phyloP scores from a whole-genome alignment of 768 basidiomycete genomes.

The Lactarius vividus region DNA sequence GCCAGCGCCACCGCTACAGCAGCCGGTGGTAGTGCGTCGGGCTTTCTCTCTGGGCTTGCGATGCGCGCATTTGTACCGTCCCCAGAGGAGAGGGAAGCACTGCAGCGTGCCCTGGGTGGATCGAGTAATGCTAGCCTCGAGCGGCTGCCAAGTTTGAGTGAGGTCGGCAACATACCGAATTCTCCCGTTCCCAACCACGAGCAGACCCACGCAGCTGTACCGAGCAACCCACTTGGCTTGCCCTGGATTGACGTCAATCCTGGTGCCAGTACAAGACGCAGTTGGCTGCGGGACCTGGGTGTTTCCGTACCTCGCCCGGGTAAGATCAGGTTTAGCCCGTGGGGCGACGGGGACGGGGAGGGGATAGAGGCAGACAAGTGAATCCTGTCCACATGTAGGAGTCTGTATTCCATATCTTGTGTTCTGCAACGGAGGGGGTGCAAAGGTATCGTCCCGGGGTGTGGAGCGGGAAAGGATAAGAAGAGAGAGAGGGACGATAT shows the following conservation, averaged over 20 bases:
- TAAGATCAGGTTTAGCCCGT: slow-evolving; percentile 77
- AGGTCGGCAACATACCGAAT: slow-evolving; percentile 70
- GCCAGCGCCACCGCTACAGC: not conserved
- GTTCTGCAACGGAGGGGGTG: slow-evolving; percentile 4
- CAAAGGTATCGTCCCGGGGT: not conserved
- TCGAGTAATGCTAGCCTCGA: slow-evolving; percentile 75
- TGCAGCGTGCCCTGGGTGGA: slow-evolving; percentile 74
- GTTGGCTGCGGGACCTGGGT: slow-evolving; percentile 52
- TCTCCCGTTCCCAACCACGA: slow-evolving; percentile 57
- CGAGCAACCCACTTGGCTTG: slow-evolving; percentile 29
- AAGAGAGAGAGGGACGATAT: not conserved
- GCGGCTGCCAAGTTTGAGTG: slow-evolving; percentile 72
- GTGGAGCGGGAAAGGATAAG: not conserved
- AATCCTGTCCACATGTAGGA: slow-evolving; percentile 12
- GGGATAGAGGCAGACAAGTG: slow-evolving; percentile 18
- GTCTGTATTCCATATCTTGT: slow-evolving; percentile 18
- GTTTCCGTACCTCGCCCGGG: slow-evolving; percentile 55
- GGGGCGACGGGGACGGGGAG: slow-evolving; percentile 66
- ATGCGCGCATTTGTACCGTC: slow-evolving; percentile 86
- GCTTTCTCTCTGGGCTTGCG: slow-evolving; percentile 37
- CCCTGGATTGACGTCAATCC: slow-evolving; percentile 17
- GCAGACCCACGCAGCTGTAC: not conserved
- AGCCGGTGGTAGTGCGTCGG: slow-evolving; percentile 3
- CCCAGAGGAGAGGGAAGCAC: slow-evolving; percentile 80
- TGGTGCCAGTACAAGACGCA: slow-evolving; percentile 41